phyloP scores from a whole-genome alignment of 495 filamentous ascomycete species.

The Lepidopterella palustris region DNA sequence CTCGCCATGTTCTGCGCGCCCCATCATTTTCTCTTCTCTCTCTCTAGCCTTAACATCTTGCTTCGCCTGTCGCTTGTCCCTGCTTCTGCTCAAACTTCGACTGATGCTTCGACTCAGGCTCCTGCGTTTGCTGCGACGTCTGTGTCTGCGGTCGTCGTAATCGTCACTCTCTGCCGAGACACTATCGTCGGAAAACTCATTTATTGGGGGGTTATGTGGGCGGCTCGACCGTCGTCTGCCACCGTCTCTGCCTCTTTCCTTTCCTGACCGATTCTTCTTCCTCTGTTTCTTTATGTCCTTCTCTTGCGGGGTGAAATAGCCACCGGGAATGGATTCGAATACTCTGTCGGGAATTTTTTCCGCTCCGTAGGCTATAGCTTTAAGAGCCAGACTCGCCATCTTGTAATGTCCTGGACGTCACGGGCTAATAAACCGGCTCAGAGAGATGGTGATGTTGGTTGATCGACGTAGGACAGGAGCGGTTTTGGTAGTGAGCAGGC shows the following conservation, averaged over 20 bases:
- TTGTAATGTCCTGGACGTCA: constrained; percentile 1
- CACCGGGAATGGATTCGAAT: constrained; percentile 36
- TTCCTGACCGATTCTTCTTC: constrained; percentile 13
- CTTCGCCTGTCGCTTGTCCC: constrained; percentile 1
- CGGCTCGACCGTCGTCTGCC: constrained; percentile 14
- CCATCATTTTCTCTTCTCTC: constrained; percentile 11
- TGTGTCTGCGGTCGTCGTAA: constrained; percentile 15
- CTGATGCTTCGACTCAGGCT: constrained; percentile 20
- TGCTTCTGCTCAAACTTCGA: constrained; percentile 5
- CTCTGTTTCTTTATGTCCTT: constrained; percentile 9
- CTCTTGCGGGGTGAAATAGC: constrained; percentile 33
- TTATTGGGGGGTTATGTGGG: constrained; percentile 16
- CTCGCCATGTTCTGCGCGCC: constrained; percentile 6
- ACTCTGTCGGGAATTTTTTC: constrained; percentile 36
- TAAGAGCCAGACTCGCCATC: constrained; percentile 26
- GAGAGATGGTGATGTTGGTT: background rate
- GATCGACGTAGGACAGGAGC: constrained; percentile 12
- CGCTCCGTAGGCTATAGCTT: constrained; percentile 28
- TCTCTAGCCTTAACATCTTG: constrained; percentile 7
- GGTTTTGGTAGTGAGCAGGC: constrained; percentile 6
- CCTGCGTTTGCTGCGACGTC: constrained; percentile 13
- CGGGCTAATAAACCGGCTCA: constrained; percentile 22
- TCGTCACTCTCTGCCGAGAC: constrained; percentile 24
- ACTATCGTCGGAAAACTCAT: constrained; percentile 22
- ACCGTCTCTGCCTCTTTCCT: constrained; percentile 9